Evolutionary conservation across 768 basidiomycete species (phyloP).

Genomic region (Hypholoma fasciculare): DNA sequence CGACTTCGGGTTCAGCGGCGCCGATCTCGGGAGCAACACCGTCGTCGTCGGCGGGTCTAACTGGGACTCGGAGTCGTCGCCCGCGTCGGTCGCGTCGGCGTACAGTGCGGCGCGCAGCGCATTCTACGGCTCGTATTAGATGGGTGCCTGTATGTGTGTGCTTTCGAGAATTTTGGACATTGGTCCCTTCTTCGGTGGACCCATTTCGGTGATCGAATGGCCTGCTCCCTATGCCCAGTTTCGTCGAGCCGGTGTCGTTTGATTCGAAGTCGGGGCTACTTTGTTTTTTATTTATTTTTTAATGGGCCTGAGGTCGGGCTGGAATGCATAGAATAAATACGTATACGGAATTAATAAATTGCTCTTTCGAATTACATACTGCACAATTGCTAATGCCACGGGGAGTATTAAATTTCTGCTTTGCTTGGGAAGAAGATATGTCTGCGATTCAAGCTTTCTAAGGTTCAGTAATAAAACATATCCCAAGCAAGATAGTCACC

Average conservation of each 20-base stretch:
- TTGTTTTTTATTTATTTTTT: slow-evolving; percentile 1
- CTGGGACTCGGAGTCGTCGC: slow-evolving; percentile 31
- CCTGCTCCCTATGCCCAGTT: background rate
- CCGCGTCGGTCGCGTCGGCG: slow-evolving; percentile 30
- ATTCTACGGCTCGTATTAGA: slow-evolving; percentile 7
- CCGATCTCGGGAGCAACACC: slow-evolving; percentile 35
- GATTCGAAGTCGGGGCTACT: background rate
- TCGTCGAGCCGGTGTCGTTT: background rate
- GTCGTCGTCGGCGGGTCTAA: slow-evolving; percentile 36
- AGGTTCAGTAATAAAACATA: too few species aligned
- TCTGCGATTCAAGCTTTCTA: too few species aligned
- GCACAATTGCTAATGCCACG: too few species aligned
- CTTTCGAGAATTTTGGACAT: background rate
- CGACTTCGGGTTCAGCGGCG: slow-evolving; percentile 41
- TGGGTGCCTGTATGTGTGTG: background rate
- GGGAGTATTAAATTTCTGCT: too few species aligned
- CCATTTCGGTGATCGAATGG: background rate
- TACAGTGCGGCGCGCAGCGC: slow-evolving; percentile 29
- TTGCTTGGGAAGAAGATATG: too few species aligned
- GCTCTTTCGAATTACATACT: background rate
- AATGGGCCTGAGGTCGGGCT: background rate
- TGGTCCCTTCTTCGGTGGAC: too few species aligned
- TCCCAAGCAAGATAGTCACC: too few species aligned
- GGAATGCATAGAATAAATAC: background rate
- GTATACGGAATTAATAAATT: background rate